Evolutionary conservation across 306 rosid genomes (phyloP), one percentile per base, ranked within the genome.

Genomic region (Macrotyloma uniflorum): DNA sequence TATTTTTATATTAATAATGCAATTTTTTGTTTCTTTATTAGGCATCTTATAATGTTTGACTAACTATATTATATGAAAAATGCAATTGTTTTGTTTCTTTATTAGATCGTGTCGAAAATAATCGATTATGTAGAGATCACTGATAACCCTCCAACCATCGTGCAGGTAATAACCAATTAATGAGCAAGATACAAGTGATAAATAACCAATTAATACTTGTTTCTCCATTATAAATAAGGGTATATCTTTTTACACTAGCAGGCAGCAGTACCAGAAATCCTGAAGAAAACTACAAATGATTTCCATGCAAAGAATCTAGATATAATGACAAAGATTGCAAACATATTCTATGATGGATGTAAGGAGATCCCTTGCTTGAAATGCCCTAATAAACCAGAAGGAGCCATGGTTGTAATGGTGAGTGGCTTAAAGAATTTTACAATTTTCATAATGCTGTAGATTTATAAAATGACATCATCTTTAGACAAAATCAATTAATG

Each of bases 341-440:
- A 85, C 51, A 40, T 83, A 74, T 77, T 81, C 36, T 87, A 61
- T 46, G 88, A 80, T 6, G 68, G 80, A 74, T 50, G 89, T n/a
- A 65, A 85, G 84, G 87, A 57, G 45, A 89, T 87, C 26, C 86
- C 91, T 53, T 84, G 90, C 86, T 76, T 89, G 45, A 84, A 79
- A 58, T 87, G 88, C 47, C 90, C 83, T 10, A 69, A 79, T 45
- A 87, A 86, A 55, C 93, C 91, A 5, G 86, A 87, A 62, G 89
- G 87, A 35, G 75, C 93, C 64, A 83, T 89, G 91, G 75, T 45
- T 46, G 87, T 23, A 35, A 82, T 89, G 93, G 93, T 87, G 61
- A 77, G 80, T 23, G 3, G 28, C 28, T 8, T 5, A 8, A 30
- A 59, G 16, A 70, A 23, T 12, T 11, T 61, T 24, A 35, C 2